Conservation (phyloP, 164 flowering plant species). For the Tetrastigma voinierianum region DNA sequence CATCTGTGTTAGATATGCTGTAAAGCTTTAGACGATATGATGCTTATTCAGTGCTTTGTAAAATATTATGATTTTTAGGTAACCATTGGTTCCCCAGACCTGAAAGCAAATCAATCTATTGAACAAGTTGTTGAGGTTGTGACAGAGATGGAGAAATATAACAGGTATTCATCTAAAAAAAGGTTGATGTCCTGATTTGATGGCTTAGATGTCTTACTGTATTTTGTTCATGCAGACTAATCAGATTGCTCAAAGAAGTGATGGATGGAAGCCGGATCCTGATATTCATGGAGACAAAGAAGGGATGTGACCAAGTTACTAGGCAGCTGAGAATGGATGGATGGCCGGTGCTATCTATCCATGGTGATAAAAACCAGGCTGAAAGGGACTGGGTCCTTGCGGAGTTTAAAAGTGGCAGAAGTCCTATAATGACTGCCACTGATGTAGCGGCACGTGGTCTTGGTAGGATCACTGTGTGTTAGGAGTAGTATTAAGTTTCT, state of each 20-base stretch:
- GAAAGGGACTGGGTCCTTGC: slow-evolving; percentile 97
- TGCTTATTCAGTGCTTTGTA: not conserved
- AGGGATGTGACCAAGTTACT: slow-evolving; percentile 95
- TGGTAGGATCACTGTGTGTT: slow-evolving; percentile 87
- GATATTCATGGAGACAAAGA: slow-evolving; percentile 88
- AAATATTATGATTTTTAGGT: slow-evolving; percentile 44
- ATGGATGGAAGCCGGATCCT: slow-evolving; percentile 87
- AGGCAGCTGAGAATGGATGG: slow-evolving; percentile 95
- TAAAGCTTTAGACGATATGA: not conserved
- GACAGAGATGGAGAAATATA: slow-evolving; percentile 76
- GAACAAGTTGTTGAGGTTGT: slow-evolving; percentile 89
- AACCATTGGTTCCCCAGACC: slow-evolving; percentile 77
- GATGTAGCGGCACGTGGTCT: slow-evolving; percentile 99
- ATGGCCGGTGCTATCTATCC: slow-evolving; percentile 97
- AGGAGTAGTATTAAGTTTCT: slow-evolving; percentile 36
- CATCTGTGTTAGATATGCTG: no score
- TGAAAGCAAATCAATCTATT: slow-evolving; percentile 94
- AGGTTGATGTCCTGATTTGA: slow-evolving; percentile 7
- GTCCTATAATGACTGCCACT: slow-evolving; percentile 97
- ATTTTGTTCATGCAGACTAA: slow-evolving; percentile 51
- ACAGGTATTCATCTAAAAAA: slow-evolving; percentile 47
- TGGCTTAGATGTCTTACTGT: slow-evolving; percentile 8
- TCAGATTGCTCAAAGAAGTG: slow-evolving; percentile 60
- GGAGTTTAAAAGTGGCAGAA: slow-evolving; percentile 96
- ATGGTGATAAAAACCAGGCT: slow-evolving; percentile 94